These are phyloP conservation scores for Rhododendron simsii DNA, from an alignment of 148 eudicot genomes.

Conservation along the genomic window DNA sequence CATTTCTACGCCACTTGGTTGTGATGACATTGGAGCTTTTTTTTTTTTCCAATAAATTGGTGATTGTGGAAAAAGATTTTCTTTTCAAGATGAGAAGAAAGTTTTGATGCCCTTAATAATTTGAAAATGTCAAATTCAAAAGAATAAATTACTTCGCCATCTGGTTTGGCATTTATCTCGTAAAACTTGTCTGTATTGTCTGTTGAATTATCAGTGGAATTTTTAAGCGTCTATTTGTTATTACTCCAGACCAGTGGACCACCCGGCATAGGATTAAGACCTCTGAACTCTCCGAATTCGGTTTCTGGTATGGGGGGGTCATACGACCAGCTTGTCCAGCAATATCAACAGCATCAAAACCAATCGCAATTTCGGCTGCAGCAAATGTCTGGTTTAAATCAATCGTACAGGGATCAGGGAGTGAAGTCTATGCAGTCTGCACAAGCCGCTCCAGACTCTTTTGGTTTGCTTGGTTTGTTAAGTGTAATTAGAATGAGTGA, in stretches of 20 bases:
- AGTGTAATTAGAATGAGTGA: conserved; percentile 46
- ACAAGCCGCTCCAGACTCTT: conserved; percentile 61
- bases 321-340: conserved; percentile 67
- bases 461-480: conserved; percentile 66
- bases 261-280: conserved; percentile 42
- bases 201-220: not conserved
- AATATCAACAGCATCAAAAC: conserved; percentile 66
- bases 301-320: conserved; percentile 44
- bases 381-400: conserved; percentile 65
- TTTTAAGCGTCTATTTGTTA: not conserved
- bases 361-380: conserved; percentile 58
- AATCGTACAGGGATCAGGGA: conserved; percentile 75
- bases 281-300: conserved; percentile 34
- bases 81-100: not conserved
- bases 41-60: not conserved
- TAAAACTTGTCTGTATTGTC: not conserved
- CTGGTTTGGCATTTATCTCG: not conserved
- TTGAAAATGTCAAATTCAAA: not conserved
- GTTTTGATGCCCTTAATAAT: not conserved
- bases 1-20: not conserved
- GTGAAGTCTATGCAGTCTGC: conserved; percentile 67
- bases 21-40: not conserved
- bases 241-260: conserved; percentile 10
- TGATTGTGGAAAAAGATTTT: not conserved
- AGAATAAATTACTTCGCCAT: not conserved